A percentile compares a stretch with the other conserved stretches of the same genome.
Conservation (phyloP, 2,329 filamentous ascomycete genomes). For the Macroventuria anomochaeta region DNA sequence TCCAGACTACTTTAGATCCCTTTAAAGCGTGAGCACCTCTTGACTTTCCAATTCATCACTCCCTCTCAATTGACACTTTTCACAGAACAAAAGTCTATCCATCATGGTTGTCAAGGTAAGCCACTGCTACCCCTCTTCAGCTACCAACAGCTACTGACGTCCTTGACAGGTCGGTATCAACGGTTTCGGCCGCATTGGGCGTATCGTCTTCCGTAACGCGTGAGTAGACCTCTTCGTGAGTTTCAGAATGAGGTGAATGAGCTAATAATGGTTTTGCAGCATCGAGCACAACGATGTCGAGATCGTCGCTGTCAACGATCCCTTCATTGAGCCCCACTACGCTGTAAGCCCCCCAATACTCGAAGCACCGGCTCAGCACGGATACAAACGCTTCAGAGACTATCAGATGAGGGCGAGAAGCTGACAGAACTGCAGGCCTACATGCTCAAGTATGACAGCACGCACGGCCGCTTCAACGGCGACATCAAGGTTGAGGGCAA, state of each 20-base stretch:
- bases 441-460: slow-evolving; percentile 99
- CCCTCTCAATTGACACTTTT: slow-evolving; percentile 23
- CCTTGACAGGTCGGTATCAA: slow-evolving; percentile 85
- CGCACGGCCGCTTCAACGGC: slow-evolving; percentile 96
- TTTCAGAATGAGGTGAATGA: slow-evolving; percentile 2
- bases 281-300: slow-evolving; percentile 88
- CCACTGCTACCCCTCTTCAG: slow-evolving; percentile 27
- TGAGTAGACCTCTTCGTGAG: slow-evolving; percentile 53
- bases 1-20: slow-evolving; percentile 24
- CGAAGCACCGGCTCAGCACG: neutral
- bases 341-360: slow-evolving; percentile 72
- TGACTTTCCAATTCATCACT: slow-evolving; percentile 12
- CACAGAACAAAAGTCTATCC: slow-evolving; percentile 32
- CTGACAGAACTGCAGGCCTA: slow-evolving; percentile 72
- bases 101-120: slow-evolving; percentile 58
- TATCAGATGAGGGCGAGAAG: neutral
- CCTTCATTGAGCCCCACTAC: slow-evolving; percentile 98
- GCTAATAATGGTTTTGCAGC: slow-evolving; percentile 53
- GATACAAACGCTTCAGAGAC: neutral
- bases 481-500: slow-evolving; percentile 76
- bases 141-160: slow-evolving; percentile 33
- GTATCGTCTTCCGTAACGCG: slow-evolving; percentile 99
- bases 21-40: slow-evolving; percentile 33
- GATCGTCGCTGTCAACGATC: slow-evolving; percentile 97
- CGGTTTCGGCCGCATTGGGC: slow-evolving; percentile 99